Base-by-base conservation (phyloP, 23 red algal species). In the Gracilaria gracilis region DNA sequence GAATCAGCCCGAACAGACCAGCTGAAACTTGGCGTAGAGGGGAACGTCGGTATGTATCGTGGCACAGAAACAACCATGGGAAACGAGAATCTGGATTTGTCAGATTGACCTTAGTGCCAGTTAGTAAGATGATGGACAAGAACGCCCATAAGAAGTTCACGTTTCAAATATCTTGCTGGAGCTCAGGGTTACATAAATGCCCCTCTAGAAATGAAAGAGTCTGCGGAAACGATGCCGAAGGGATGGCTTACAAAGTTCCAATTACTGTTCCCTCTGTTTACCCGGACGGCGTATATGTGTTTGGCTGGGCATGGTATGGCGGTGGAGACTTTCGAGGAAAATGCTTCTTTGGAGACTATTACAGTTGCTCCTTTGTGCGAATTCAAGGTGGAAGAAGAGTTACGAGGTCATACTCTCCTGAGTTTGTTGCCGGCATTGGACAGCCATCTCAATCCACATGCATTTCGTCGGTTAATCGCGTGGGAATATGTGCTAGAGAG, bases 241-340 rank as follows among this genome's bases (percentile, higher is more conserved):
- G 83, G 46, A 67, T 61, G 81, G 80, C 80, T 31, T 94, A 87
- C 61, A 64, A 67, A 49, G 91, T 71, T 54, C 59, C 70, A 34
- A 67, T 94, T 19, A 74, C 69, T 32, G 83, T 94, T 50, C 91
- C 91, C 12, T 46, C 91, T 58, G 57, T 69, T 77, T 87, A 87
- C 37, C 80, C 91, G 39, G 83, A 94, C 61, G 91, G 82, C 20
- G 82, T 87, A 1, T 94, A 94, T 32, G 91, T 81, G 11, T 79
- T 94, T 40, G 91, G 91, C 28, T 94, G 80, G 80, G 83, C 81
- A 24, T 94, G 91, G 91, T 94, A 94, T 11, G 91, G 91, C 44
- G 91, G 91, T 11, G 91, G 91, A 2, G 81, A 87, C 57, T 80
- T 67, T 21, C 27, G 71, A 65, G 82, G 71, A 19, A 50, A 54